Evolutionary conservation across 345 rosid species (phyloP), one percentile per base, ranked within the genome.

Genomic region (Linum lewisii): DNA sequence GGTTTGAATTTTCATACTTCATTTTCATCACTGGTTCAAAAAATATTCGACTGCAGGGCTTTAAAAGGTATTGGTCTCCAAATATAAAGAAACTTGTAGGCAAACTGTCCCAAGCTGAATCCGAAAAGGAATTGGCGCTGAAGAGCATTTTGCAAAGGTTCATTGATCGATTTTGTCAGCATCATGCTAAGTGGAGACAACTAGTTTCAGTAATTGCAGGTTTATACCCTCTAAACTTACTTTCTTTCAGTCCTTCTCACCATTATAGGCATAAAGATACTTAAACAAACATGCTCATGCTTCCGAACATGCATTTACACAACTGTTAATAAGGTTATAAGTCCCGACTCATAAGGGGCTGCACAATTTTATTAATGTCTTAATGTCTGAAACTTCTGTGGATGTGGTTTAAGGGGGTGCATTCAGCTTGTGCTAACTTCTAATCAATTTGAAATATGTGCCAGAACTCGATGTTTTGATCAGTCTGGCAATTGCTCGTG

Each of bases 381-480:
- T n/a, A n/a, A n/a, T n/a, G n/a, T n/a, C n/a, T n/a, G 47, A 11
- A 6, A 42, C 47, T 42, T 11, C 14, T 42, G 47, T 42, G 0
- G 18, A 42, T 42, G 18, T 11, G 15, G 18, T 42, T 42, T 42
- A 42, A n/a, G n/a, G 47, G 47, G 47, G 2, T 42, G 15, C 47
- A 42, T 42, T 42, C 18, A 42, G 34, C 13, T 42, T 5, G 14
- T 42, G 47, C 47, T 16, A 42, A 42, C 16, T 42, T 3, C 47
- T 6, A 42, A 42, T 16, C 18, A 6, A 5, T 4, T 16, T 42
- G 47, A 42, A 42, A 11, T 11, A 21, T 65, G 52, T 72, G 78
- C 76, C 89, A 89, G 99, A 89, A 69, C 81, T 93, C 54, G 99
- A 93, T 75, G 99, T 82, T 71, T 73, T 93, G 74, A 85, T 87